Evolutionary conservation across 176 grass and related monocot species (phyloP), one percentile per base, ranked within the genome.

Genomic region (Aegilops sharonensis): DNA sequence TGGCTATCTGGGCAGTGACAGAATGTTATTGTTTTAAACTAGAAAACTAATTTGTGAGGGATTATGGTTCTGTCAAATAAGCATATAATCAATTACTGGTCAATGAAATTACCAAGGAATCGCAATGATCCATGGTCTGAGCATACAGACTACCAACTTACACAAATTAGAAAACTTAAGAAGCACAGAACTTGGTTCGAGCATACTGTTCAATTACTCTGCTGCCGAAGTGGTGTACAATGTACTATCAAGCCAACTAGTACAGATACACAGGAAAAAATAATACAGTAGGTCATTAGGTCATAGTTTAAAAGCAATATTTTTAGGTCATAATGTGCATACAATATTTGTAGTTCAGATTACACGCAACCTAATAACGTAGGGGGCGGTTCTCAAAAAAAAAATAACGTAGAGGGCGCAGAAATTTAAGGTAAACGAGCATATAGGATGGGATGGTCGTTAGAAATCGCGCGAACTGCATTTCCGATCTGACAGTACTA

Each of bases 91-190:
- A 50, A 68, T 52, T 60, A 84, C 45, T 7, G 65, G 32, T 12
- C 79, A 78, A 20, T 37, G 60, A 5, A 48, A 11, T 76, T 81
- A 45, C 69, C 36, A 69, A 18, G n/a, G 29, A 36, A 87, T 77
- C 15, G 50, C 60, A 81, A 56, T 34, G 84, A 77, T 81, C 47
- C n/a, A 76, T 29, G 2, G 69, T 43, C 63, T 80, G 23, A 30
- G 45, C 7, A 36, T 75, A 67, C 9, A 35, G 39, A 36, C 45
- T 84, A n/a, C 36, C 34, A 36, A 20, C 69, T 66, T 74, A 77
- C 65, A 40, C 32, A 56, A 56, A 39, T 45, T 78, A 25, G 71
- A 65, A 56, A 83, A 66, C 25, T 73, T 67, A 31, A 39, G 70
- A 83, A 34, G 20, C 40, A 39, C 9, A 72, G 8, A 56, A 79